Percentiles rank a stretch among this genome's conserved stretches.
Conservation (phyloP, 2,329 filamentous ascomycete species). For the Pseudohalonectria lignicola region DNA sequence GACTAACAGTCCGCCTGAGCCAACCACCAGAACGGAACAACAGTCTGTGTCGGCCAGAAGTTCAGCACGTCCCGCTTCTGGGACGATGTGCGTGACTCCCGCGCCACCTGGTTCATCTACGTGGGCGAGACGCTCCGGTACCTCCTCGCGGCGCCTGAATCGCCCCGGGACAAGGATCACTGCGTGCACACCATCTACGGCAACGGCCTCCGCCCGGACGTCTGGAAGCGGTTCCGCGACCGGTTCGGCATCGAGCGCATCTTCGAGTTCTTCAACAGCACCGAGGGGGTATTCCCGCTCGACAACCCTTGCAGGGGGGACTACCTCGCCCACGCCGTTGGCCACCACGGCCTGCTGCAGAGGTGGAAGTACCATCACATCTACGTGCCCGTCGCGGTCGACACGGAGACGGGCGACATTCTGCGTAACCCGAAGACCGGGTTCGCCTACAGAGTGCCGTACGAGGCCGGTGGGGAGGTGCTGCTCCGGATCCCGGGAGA, state of each 20-base stretch:
- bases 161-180: conserved; percentile 49
- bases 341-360: conserved; percentile 56
- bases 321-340: conserved; percentile 53
- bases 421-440: conserved; percentile 55
- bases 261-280: conserved; percentile 68
- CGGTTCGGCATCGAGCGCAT: conserved; percentile 53
- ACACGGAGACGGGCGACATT: conserved; percentile 57
- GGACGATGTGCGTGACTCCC: conserved; percentile 56
- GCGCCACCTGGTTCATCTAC: conserved; percentile 63
- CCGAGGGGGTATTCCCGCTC: conserved; percentile 57
- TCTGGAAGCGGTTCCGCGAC: conserved; percentile 54
- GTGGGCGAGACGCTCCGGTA: conserved; percentile 71
- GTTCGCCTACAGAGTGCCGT: conserved; percentile 50
- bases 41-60: conserved; percentile 51
- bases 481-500: conserved; percentile 50
- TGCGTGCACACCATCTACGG: conserved; percentile 49
- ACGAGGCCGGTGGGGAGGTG: conserved; percentile 65
- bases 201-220: conserved; percentile 58
- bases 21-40: conserved; percentile 24
- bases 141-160: conserved; percentile 55
- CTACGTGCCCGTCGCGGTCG: conserved; percentile 57
- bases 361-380: conserved; percentile 39
- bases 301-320: conserved; percentile 50
- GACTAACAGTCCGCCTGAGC: too few relatives aligned
- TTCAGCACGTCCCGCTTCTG: conserved; percentile 65